Evolutionary conservation across 768 basidiomycete genomes (phyloP).

Genomic region (Mycena leptocephala): DNA sequence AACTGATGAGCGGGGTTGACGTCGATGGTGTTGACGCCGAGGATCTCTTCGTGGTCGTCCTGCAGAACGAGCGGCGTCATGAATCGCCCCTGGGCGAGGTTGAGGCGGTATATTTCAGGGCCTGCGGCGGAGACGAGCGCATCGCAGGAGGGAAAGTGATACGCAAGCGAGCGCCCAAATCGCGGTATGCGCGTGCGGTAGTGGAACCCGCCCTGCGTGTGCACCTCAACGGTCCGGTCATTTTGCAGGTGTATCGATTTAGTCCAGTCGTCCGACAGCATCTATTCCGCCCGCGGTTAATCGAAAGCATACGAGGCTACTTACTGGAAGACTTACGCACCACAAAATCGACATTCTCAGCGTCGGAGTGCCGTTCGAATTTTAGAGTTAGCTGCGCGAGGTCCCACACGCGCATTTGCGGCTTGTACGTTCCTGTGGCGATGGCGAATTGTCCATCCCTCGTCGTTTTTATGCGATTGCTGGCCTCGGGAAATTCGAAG

Average conservation of each 20-base stretch:
- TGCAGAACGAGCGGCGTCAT: slow-evolving; percentile 83
- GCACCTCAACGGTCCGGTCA: slow-evolving; percentile 94
- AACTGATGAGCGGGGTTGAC: slow-evolving; percentile 95
- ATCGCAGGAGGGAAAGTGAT: slow-evolving; percentile 96
- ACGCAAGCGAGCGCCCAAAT: slow-evolving; percentile 93
- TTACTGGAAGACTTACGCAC: slow-evolving; percentile 74
- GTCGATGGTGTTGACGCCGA: slow-evolving; percentile 93
- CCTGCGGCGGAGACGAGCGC: slow-evolving; percentile 90
- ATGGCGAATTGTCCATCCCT: slow-evolving; percentile 93
- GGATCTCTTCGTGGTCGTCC: slow-evolving; percentile 66
- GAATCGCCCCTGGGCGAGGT: slow-evolving; percentile 96
- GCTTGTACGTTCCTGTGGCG: slow-evolving; percentile 98
- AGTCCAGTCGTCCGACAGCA: slow-evolving; percentile 98
- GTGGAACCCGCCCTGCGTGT: slow-evolving; percentile 94
- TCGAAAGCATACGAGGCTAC: background rate
- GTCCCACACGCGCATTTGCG: slow-evolving; percentile 97
- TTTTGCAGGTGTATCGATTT: slow-evolving; percentile 97
- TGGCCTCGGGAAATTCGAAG: slow-evolving; percentile 98
- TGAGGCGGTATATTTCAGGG: slow-evolving; percentile 92
- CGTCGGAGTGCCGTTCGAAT: slow-evolving; percentile 96
- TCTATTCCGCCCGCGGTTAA: slow-evolving; percentile 61
- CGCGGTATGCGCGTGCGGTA: slow-evolving; percentile 95
- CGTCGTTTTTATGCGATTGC: slow-evolving; percentile 92
- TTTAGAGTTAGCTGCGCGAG: slow-evolving; percentile 93
- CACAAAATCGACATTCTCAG: slow-evolving; percentile 98